Evolutionary conservation across 2,329 filamentous ascomycete genomes (phyloP).

Genomic region (Lachnellula occidentalis): DNA sequence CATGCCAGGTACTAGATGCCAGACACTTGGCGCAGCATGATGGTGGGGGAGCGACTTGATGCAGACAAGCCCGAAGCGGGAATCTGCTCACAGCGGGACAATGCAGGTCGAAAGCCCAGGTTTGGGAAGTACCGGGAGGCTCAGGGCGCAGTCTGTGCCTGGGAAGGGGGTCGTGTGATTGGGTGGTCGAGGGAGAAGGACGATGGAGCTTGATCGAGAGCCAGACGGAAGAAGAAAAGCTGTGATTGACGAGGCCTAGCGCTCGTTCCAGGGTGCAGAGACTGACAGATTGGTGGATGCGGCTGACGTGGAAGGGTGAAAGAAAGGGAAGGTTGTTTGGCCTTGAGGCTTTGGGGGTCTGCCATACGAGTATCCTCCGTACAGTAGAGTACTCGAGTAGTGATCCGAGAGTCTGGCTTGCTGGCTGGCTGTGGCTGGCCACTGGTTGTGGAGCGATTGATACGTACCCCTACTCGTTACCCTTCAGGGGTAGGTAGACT

Average conservation of each 20-base stretch:
- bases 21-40: constrained; percentile 27
- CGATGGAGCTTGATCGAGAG: no score
- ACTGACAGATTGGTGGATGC: constrained; percentile 2
- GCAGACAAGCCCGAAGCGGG: constrained; percentile 13
- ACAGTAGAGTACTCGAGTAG: not conserved
- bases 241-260: not conserved
- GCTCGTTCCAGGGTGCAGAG: not conserved
- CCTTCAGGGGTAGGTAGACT: no score
- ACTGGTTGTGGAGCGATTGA: not conserved
- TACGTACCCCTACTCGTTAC: not conserved
- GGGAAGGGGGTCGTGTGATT: not conserved
- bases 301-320: constrained; percentile 8
- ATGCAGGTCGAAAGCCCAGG: constrained; percentile 8
- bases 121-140: constrained; percentile 5
- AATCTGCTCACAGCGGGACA: constrained; percentile 7
- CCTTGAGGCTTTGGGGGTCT: not conserved
- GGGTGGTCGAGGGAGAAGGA: not conserved
- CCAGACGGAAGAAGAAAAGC: not conserved
- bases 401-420: no score
- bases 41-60: constrained; percentile 21
- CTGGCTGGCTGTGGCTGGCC: not conserved
- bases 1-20: constrained; percentile 21
- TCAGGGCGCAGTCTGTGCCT: constrained; percentile 21
- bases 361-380: not conserved
- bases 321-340: constrained; percentile 1